Base-by-base conservation (phyloP, 1,284 basidiomycete species). In the Puccinia polysora region DNA sequence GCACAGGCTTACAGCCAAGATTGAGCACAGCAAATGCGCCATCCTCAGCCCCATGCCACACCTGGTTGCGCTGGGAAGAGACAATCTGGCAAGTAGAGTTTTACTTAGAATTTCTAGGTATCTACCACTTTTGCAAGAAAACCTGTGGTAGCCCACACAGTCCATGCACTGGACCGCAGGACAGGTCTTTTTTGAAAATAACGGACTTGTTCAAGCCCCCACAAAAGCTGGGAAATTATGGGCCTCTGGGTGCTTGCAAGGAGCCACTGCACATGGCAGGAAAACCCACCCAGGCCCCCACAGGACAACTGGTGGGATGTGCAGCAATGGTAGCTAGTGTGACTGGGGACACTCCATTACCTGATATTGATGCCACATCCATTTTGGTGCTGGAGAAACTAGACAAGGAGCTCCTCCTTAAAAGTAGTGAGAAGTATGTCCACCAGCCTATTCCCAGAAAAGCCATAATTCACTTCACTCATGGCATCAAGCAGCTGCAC, bases 71-170 rank as follows among this genome's bases (percentile, higher is more conserved):
- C 50, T 20, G 50, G 18, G 47, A 52, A 25, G 50, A 65, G 1
- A 53, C 23, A 1, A 2, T 55, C 1, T 65, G 64, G 64, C 49
- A 50, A 3, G 4, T 65, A 0, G 7, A 65, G 2, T 32, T 50
- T 15, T 65, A 65, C 49, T 32, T 52, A 2, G 64, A 65, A 5
- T 53, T 36, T 10, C 10, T 53, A 18, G 64, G 64, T 3, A 32
- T 38, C 3, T 65, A 50, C 23, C 64, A 36, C 18, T 65, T 65
- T 23, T 65, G 64, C 64, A 65, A 65, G 49, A 55, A 53, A 12
- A 4, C 30, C 1, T 65, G 63, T 40, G 63, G 63, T 2, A 65
- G 49, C 59, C 10, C 59, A 7, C 59, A 20, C 1, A 43, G 43
- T 1, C 7, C 2, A 6, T 62, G 59, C 15, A 5, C 43, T 18